Base-by-base conservation (phyloP, 805 yeast genomes). In the Saccharomycopsis synnaedendra region DNA sequence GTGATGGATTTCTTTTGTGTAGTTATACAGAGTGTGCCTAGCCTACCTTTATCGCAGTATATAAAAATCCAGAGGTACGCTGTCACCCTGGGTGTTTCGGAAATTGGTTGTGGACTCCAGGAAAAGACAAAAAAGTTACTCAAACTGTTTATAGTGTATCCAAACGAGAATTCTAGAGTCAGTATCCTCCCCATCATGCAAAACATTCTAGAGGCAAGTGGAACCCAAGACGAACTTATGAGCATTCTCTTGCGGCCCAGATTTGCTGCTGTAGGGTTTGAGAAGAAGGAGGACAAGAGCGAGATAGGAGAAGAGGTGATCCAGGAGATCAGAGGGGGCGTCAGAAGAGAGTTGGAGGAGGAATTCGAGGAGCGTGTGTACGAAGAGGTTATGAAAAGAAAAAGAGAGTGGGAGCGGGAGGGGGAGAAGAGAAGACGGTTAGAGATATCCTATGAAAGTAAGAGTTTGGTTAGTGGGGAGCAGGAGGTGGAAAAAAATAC, bases 181-280 rank as follows among this genome's bases (percentile, higher is more conserved):
- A 80, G 87, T 9, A 69, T 85, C 32, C 67, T 85, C 51, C 95
- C 96, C 5, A 76, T 89, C 49, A 81, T 83, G 1, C 62, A 76
- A 8, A 64, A 68, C 2, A 57, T 83, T 4, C 59, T 82, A 50
- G 58, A 61, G 38, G 69, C 69, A 3, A 62, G 71, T 9, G 61
- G 66, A 39, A 76, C 78, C 57, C 41, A 48, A 30, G 43, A 48
- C 34, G 72, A 69, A 5, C 58, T 75, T 27, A 59, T 80, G 39
- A 76, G 85, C 57, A 68, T 82, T 1, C 68, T 85, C 55, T 72
- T 76, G 46, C 82, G 83, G 56, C 95, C 96, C 39, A 70, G 93
- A 57, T n/a, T 27, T 43, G 29, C 10, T 36, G 34, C 19, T 19
- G 19, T 19, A 19, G 19, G 19, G 19, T 19, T 19, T 19, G 58